Conservation (phyloP, 2,329 filamentous ascomycete species). For the Microcera coccophila region DNA sequence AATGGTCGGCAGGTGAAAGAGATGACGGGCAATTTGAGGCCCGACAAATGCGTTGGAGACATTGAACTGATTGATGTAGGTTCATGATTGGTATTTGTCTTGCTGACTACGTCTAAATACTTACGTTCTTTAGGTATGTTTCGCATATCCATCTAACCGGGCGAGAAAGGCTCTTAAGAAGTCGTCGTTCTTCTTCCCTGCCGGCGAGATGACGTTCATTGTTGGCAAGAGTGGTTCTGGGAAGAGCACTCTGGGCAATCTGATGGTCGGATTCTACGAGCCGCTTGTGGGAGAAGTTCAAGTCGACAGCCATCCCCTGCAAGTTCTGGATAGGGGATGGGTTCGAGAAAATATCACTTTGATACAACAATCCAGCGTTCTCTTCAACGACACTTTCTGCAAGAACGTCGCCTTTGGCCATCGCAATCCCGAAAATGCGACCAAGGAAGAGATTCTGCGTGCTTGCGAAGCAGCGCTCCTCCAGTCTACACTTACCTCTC, state of each 20-base stretch:
- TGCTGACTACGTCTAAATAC: conserved; percentile 2
- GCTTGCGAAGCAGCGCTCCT: conserved; percentile 68
- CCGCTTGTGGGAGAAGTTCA: conserved; percentile 61
- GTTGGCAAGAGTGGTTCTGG: conserved; percentile 86
- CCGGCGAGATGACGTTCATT: conserved; percentile 72
- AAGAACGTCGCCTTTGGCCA: conserved; percentile 75
- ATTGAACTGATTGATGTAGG: conserved; percentile 67
- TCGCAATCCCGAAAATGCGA: conserved; percentile 44
- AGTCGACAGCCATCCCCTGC: conserved; percentile 62
- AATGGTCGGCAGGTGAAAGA: background rate
- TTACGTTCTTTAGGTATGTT: conserved; percentile 58
- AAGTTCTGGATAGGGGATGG: conserved; percentile 65
- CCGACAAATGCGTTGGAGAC: conserved; percentile 55
- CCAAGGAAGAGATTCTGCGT: conserved; percentile 51
- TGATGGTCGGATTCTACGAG: conserved; percentile 75
- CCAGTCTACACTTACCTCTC: conserved; percentile 58
- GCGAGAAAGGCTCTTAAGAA: conserved; percentile 55
- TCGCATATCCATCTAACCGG: conserved; percentile 73
- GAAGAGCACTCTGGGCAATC: conserved; percentile 81
- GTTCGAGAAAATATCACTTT: conserved; percentile 73
- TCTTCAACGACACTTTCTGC: conserved; percentile 78
- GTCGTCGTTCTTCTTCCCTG: conserved; percentile 65
- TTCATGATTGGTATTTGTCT: conserved; percentile 1
- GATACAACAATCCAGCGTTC: conserved; percentile 73
- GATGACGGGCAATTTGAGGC: conserved; percentile 20